Percentiles rank a stretch among this genome's conserved stretches.
Evolutionary conservation across 225 moss, liverwort and hornwort genomes (phyloP).

Genomic region (Physcomitrellopsis africana): DNA sequence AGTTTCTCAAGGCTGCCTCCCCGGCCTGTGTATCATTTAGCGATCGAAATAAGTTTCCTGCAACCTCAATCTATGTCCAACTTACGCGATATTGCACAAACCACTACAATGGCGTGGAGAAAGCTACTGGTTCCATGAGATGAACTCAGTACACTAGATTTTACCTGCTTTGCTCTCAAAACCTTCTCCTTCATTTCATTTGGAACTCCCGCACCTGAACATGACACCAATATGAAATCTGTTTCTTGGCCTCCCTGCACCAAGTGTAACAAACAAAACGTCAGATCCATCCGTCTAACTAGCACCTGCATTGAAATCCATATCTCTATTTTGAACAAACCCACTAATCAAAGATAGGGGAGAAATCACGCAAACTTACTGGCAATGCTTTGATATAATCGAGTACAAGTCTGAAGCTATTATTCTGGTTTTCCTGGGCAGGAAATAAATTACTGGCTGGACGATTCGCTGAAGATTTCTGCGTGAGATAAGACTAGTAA

Average conservation of each 20-base stretch:
- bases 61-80: not conserved
- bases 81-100: not conserved
- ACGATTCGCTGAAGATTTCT: slow-evolving; percentile 70
- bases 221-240: slow-evolving; percentile 87
- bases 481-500: slow-evolving; percentile 1
- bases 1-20: slow-evolving; percentile 82
- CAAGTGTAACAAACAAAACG: not conserved
- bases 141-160: not conserved
- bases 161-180: slow-evolving; percentile 82
- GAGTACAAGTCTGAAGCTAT: slow-evolving; percentile 75
- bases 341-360: too few species aligned
- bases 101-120: not conserved
- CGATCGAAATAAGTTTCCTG: not conserved
- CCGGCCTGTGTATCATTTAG: slow-evolving; percentile 55
- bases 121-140: not conserved
- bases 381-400: slow-evolving; percentile 96
- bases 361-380: slow-evolving; percentile 43
- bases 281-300: slow-evolving; percentile 21
- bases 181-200: slow-evolving; percentile 59
- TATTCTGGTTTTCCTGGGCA: slow-evolving; percentile 59
- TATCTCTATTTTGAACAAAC: not conserved
- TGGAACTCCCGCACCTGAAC: slow-evolving; percentile 81
- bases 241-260: slow-evolving; percentile 88
- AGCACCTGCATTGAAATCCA: slow-evolving; percentile 1
- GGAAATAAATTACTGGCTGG: slow-evolving; percentile 51